Percentiles rank a stretch among this genome's conserved stretches.
These are phyloP conservation scores for Dactylellina parvicollis DNA, from an alignment of 2,329 filamentous ascomycete genomes.

Conservation along the genomic window DNA sequence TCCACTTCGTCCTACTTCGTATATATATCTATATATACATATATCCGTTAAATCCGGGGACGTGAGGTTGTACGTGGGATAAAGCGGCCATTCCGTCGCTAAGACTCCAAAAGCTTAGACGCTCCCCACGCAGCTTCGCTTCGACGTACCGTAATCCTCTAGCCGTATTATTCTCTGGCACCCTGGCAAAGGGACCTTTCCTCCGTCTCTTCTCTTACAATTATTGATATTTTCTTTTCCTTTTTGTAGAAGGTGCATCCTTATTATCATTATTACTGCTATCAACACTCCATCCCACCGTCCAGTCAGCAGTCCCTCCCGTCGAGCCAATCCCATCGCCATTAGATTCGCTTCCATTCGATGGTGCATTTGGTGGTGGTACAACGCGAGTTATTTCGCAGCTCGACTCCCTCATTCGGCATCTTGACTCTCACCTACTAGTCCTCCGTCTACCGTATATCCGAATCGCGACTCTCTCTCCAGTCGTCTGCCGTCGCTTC, in stretches of 20 bases:
- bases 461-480: slow-evolving; percentile 25
- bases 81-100: slow-evolving; percentile 3
- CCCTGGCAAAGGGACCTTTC: not conserved
- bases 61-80: not conserved
- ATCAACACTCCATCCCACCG: not conserved
- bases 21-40: not conserved
- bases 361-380: slow-evolving; percentile 12
- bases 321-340: not conserved
- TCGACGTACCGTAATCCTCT: slow-evolving; percentile 14
- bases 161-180: slow-evolving; percentile 1
- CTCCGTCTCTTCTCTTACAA: not conserved
- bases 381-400: slow-evolving; percentile 49
- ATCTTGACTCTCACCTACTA: slow-evolving; percentile 1
- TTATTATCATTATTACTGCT: not conserved
- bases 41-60: not conserved
- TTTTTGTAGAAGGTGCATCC: not conserved
- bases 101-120: slow-evolving; percentile 3
- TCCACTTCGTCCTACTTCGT: not conserved
- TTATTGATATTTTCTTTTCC: not conserved
- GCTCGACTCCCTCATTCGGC: slow-evolving; percentile 45
- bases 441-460: not conserved
- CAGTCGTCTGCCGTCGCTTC: slow-evolving; percentile 31
- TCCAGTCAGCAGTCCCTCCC: not conserved
- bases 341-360: not conserved
- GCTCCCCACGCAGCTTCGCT: slow-evolving; percentile 23